These are phyloP conservation scores for Tuber microsphaerosporum DNA, from an alignment of 495 filamentous ascomycete species.

Conservation along the genomic window DNA sequence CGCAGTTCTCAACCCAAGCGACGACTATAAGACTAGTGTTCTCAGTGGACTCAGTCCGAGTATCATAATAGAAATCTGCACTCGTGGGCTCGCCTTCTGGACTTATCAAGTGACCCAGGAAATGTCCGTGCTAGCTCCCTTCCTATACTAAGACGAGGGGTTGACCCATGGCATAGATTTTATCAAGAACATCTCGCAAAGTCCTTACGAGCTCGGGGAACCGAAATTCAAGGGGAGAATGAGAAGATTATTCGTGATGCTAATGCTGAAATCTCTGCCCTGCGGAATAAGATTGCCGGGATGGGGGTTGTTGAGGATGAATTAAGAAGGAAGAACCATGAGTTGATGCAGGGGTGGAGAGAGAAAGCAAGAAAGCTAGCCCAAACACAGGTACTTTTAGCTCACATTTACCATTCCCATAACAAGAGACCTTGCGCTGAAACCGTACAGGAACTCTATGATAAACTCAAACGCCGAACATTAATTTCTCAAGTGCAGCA, in stretches of 20 bases:
- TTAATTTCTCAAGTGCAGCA: slow-evolving; percentile 34
- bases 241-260: no score
- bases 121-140: no score
- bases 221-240: no score
- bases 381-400: slow-evolving; percentile 53
- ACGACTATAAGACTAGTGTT: slow-evolving; percentile 90
- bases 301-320: slow-evolving; percentile 21
- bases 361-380: slow-evolving; percentile 71
- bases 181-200: no score
- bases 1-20: slow-evolving; percentile 70
- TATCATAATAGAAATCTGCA: slow-evolving; percentile 17
- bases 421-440: no score
- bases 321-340: slow-evolving; percentile 67
- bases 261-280: no score
- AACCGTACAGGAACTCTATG: slow-evolving; percentile 58
- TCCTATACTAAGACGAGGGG: no score
- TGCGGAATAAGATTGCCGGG: no score
- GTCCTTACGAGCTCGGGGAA: no score
- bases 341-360: slow-evolving; percentile 59
- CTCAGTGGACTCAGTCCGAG: slow-evolving; percentile 77
- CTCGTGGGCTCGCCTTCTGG: no score
- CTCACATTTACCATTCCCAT: neutral
- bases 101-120: no score
- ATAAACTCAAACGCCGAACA: slow-evolving; percentile 60
- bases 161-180: no score